Evolutionary conservation across 2,329 filamentous ascomycete species (phyloP).

Genomic region (Penicillium brasilianum): DNA sequence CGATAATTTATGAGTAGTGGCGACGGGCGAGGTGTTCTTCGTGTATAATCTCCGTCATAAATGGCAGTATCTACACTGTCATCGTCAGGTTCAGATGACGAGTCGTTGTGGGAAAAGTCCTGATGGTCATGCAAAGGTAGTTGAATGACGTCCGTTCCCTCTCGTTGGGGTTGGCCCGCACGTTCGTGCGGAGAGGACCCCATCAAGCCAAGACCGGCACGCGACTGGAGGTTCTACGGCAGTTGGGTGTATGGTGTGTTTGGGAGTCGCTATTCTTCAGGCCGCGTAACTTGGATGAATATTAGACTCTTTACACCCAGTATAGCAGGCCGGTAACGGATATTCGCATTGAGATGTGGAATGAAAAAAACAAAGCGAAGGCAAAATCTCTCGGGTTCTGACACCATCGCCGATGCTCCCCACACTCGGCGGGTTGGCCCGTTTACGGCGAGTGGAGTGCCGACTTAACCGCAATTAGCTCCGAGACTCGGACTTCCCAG

Average conservation of each 20-base stretch:
- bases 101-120: conserved; percentile 9
- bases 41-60: conserved; percentile 14
- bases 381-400: conserved; percentile 15
- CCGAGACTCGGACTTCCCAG: background rate
- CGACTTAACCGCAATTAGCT: conserved; percentile 19
- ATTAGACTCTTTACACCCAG: too few species aligned
- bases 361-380: background rate
- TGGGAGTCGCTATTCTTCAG: background rate
- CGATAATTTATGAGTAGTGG: conserved; percentile 22
- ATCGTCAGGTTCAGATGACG: conserved; percentile 22
- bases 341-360: background rate
- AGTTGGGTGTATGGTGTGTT: background rate
- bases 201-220: conserved; percentile 23
- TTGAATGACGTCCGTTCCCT: conserved; percentile 7
- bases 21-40: conserved; percentile 18
- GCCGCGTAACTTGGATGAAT: background rate
- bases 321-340: background rate
- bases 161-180: conserved; percentile 18
- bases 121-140: background rate
- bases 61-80: conserved; percentile 29
- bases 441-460: conserved; percentile 12
- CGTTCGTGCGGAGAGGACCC: conserved; percentile 22
- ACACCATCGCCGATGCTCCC: conserved; percentile 19
- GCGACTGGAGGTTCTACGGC: background rate
- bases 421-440: conserved; percentile 11